Conservation (phyloP, 1,139 yeast species). For the Debaryomycetaceae sp. region DNA sequence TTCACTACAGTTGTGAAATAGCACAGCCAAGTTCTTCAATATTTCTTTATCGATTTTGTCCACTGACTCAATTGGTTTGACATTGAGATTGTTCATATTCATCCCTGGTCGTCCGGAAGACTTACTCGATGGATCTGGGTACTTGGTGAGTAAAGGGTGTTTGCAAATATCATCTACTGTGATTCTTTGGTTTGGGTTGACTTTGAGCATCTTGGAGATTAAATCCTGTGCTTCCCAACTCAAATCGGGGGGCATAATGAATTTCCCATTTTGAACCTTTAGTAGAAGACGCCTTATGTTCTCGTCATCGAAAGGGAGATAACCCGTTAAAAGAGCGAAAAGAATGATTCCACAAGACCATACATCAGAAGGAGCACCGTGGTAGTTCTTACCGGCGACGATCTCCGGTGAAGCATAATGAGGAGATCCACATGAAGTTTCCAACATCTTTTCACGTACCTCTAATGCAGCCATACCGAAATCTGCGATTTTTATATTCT, state of each 20-base stretch:
- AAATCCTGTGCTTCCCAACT: conserved; percentile 84
- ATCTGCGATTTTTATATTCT: conserved; percentile 93
- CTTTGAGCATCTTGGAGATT: conserved; percentile 75
- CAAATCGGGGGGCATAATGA: conserved; percentile 75
- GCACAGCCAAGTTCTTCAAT: conserved; percentile 75
- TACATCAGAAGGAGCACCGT: conserved; percentile 95
- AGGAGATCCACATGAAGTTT: conserved; percentile 97
- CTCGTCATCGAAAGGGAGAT: conserved; percentile 95
- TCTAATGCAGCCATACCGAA: conserved; percentile 99
- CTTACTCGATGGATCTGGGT: conserved; percentile 43
- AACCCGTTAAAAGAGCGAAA: conserved; percentile 91
- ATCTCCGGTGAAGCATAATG: conserved; percentile 98
- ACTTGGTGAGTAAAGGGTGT: conserved; percentile 79
- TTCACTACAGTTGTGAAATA: conserved; percentile 85
- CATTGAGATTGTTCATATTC: conserved; percentile 28
- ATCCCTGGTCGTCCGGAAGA: conserved; percentile 7
- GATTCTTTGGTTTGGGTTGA: conserved; percentile 76
- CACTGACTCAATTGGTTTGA: conserved; percentile 48
- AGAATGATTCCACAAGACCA: conserved; percentile 98
- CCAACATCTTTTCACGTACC: conserved; percentile 76
- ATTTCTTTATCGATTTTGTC: conserved; percentile 77
- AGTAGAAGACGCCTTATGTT: conserved; percentile 79
- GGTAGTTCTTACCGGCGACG: conserved; percentile 90
- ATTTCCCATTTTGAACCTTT: conserved; percentile 89
- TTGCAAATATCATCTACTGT: conserved; percentile 65